Evolutionary conservation across 192 early-diverging fungal genomes (phyloP), one percentile per base, ranked within the genome.

Genomic region (Dimargaris xerosporica): DNA sequence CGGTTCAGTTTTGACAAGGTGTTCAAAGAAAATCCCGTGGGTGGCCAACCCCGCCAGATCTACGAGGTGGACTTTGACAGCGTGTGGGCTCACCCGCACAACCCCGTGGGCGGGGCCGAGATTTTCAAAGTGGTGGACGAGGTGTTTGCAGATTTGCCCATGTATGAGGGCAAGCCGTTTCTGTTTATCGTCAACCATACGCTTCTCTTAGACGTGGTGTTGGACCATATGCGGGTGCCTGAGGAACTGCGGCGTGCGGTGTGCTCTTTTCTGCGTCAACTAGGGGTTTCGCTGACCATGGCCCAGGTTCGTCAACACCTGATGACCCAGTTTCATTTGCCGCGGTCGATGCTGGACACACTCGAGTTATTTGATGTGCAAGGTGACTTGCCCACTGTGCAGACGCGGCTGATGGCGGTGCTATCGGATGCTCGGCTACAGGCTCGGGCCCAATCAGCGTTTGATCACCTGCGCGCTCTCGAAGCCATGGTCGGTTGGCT

Each of bases 51-150:
- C 0, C 71, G 83, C 43, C 71, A 77, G 16, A 77, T 88, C 3
- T 64, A 80, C 29, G 91, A 93, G 64, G 91, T 83, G 47, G 89
- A 93, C 59, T 96, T 96, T 76, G 95, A 98, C 65, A 89, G 94
- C 48, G 86, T 95, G 6, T 83, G 82, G 44, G 56, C 81, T 73
- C 15, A 65, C 69, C 55, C 72, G 66, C 46, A 78, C 66, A 59
- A 87, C 85, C 82, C 70, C 3, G 78, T 90, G 44, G 80, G 89
- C 0, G 93, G 93, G 41, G 92, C 92, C 3, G 95, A 98, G 69
- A 78, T 93, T 1, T 69, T 96, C n/a, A 85, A 87, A 29, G 83
- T 90, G 0, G 85, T 87, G 7, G 82, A 82, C 52, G 83, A 89
- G 73, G 70, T 88, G 4, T 64, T 87, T 53, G 78, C 82, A 58